Conservation (phyloP, 176 grass and related monocot genomes). For the Triticum monococcum region DNA sequence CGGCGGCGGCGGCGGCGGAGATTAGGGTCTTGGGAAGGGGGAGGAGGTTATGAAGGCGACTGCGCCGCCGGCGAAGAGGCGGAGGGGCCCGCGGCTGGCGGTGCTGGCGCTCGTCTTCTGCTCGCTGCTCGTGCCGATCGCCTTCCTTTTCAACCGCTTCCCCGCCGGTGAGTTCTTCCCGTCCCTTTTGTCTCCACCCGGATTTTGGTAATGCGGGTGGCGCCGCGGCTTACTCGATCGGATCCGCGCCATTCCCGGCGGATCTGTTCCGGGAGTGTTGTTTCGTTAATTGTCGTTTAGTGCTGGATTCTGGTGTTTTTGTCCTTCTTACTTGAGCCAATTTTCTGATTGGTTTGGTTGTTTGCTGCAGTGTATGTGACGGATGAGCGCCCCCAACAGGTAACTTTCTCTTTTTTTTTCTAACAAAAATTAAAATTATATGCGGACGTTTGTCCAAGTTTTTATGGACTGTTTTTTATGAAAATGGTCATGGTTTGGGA, state of each 20-base stretch:
- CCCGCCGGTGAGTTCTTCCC: constrained; percentile 56
- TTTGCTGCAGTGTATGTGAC: constrained; percentile 78
- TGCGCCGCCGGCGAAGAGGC: constrained; percentile 76
- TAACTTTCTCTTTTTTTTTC: constrained; percentile 21
- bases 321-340: neutral
- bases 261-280: constrained; percentile 38
- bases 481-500: neutral
- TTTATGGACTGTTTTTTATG: neutral
- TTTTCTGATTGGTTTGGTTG: constrained; percentile 39
- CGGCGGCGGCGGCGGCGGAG: neutral
- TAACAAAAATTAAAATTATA: neutral
- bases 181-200: neutral
- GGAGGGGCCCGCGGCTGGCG: constrained; percentile 70
- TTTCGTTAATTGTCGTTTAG: constrained; percentile 21
- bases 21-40: constrained; percentile 18
- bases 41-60: constrained; percentile 75
- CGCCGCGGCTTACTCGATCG: constrained; percentile 33
- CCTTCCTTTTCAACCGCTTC: constrained; percentile 88
- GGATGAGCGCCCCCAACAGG: constrained; percentile 78
- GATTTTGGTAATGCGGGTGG: constrained; percentile 37
- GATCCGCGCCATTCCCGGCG: constrained; percentile 29
- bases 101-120: constrained; percentile 96
- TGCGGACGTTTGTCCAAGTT: neutral
- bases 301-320: neutral
- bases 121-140: constrained; percentile 94